Evolutionary conservation across 495 filamentous ascomycete genomes (phyloP).

Genomic region (Penicillium canariense): DNA sequence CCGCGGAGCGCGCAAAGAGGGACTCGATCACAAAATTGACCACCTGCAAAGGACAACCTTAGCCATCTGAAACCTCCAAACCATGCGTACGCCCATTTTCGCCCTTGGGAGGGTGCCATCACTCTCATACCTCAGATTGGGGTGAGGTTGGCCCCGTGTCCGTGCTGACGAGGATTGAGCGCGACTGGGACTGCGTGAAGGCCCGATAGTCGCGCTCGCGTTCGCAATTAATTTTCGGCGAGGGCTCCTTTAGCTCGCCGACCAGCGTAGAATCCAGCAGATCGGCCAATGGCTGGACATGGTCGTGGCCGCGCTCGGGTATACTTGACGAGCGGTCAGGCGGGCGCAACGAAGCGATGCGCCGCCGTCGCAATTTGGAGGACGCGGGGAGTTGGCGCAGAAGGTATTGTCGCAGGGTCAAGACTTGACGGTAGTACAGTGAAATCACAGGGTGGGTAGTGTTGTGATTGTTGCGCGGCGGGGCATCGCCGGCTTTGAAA

Average conservation of each 20-base stretch:
- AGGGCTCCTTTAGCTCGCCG: slow-evolving; percentile 43
- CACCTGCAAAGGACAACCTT: slow-evolving; percentile 52
- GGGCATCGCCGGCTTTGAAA: slow-evolving; percentile 17
- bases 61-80: slow-evolving; percentile 11
- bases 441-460: slow-evolving; percentile 63
- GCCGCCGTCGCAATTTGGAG: slow-evolving; percentile 52
- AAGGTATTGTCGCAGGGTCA: slow-evolving; percentile 72
- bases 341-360: slow-evolving; percentile 37
- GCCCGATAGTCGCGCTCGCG: slow-evolving; percentile 56
- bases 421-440: slow-evolving; percentile 67
- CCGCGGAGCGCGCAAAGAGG: slow-evolving; percentile 60
- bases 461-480: slow-evolving; percentile 16
- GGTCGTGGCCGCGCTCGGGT: background rate
- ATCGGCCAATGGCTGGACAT: slow-evolving; percentile 33
- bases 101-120: too few species aligned
- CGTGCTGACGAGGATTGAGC: slow-evolving; percentile 32
- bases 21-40: slow-evolving; percentile 79
- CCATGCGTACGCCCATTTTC: background rate
- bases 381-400: slow-evolving; percentile 49
- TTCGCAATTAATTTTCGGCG: slow-evolving; percentile 35
- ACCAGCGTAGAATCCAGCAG: slow-evolving; percentile 71
- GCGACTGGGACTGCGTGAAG: slow-evolving; percentile 62
- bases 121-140: slow-evolving; percentile 59
- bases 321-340: background rate
- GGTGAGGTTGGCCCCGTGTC: slow-evolving; percentile 39